Evolutionary conservation across 331 rosid genomes (phyloP), one percentile per base, ranked within the genome.

Genomic region (Telfairia occidentalis): DNA sequence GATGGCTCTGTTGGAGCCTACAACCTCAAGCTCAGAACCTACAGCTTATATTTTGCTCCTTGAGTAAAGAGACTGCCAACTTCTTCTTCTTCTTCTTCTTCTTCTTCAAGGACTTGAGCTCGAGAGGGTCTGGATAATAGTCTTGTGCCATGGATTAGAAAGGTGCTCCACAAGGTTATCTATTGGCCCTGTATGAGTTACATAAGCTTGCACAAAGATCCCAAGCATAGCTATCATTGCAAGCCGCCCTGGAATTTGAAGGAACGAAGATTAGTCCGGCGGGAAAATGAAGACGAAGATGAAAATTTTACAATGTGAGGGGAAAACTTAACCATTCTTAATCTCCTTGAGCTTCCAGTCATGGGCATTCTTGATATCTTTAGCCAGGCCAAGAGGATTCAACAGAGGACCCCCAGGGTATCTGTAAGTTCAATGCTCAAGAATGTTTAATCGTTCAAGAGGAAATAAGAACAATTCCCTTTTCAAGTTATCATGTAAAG

Each of bases 151-250:
- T 59, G 97, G 98, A 86, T 94, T 83, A 13, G 95, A 88, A 77
- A 94, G 92, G 82, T 94, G 98, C 78, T 85, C 90, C 84, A 88
- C 79, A 81, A 94, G 98, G 83, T 91, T 94, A 43, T 94, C 97
- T 52, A 94, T 82, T 16, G 96, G 98, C 60, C 98, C 97, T 37
- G 79, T 92, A 77, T 88, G 96, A 76, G 98, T 89, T 49, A 88
- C 91, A 34, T 87, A 88, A 71, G 97, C 97, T 83, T 94, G 98
- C 63, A 91, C 91, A 78, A 91, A 89, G 82, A 94, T 79, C 52
- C 96, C 97, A 10, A 94, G 89, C 77, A 91, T 94, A 21, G 97
- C 98, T 73, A 91, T 86, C 97, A 91, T 91, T 58, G 97, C 95
- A 12, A 89, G 95, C 48, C 96, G 80, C 37, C 96, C 97, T 94